These are phyloP conservation scores for Pichia phayaonensis DNA, from an alignment of 805 yeast genomes.

Conservation along the genomic window DNA sequence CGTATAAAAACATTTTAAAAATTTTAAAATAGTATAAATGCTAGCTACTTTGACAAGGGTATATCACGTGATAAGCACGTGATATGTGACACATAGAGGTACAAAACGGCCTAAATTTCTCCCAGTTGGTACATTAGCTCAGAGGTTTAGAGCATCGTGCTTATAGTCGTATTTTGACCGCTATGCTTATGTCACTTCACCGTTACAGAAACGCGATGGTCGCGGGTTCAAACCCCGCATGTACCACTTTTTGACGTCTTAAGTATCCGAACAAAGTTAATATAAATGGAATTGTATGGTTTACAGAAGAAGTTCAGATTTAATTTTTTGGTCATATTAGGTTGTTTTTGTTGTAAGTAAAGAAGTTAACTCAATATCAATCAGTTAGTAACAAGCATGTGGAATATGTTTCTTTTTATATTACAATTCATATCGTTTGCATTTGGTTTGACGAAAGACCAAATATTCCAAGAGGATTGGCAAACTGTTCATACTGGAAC, in stretches of 20 bases:
- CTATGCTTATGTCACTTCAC: conserved; percentile 47
- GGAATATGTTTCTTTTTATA: neutral
- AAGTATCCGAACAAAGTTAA: neutral
- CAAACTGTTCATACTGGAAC: conserved; percentile 39
- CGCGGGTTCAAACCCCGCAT: conserved; percentile 74
- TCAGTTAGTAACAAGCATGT: neutral
- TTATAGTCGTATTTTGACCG: conserved; percentile 48
- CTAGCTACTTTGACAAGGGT: too few relatives aligned
- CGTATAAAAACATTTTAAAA: too few relatives aligned
- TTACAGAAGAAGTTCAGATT: neutral
- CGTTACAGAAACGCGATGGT: conserved; percentile 68
- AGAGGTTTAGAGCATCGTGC: conserved; percentile 76
- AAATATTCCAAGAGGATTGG: conserved; percentile 52
- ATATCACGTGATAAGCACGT: too few relatives aligned
- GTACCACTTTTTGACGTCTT: conserved; percentile 21
- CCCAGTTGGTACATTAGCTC: conserved; percentile 53
- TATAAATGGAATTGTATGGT: too few relatives aligned
- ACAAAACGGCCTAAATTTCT: neutral
- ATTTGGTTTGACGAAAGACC: conserved; percentile 30
- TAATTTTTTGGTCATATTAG: neutral
- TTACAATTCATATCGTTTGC: neutral
- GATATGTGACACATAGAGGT: neutral
- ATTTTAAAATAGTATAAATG: too few relatives aligned
- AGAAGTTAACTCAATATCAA: neutral
- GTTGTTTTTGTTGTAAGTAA: neutral